Conservation (phyloP, 1,284 basidiomycete species). For the Sporisorium graminicola region DNA sequence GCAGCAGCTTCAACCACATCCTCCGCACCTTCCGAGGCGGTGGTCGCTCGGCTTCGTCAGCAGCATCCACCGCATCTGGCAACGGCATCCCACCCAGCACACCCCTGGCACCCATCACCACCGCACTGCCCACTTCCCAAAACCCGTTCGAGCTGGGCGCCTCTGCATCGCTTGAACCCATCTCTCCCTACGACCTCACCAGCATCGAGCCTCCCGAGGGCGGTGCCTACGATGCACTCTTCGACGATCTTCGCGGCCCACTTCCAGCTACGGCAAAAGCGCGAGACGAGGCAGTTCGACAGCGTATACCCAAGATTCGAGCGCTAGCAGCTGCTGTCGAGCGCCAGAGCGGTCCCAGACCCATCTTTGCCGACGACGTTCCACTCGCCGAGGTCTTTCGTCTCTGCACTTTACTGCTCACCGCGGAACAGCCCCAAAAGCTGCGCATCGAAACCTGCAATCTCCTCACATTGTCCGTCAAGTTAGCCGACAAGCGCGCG, state of each 20-base stretch:
- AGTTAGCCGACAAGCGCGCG: conserved; percentile 53
- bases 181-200: conserved; percentile 41
- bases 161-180: conserved; percentile 30
- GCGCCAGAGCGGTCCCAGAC: conserved; percentile 37
- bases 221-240: conserved; percentile 32
- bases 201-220: conserved; percentile 34
- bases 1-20: conserved; percentile 46
- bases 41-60: conserved; percentile 23
- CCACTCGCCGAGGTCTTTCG: conserved; percentile 55
- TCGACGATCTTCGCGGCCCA: conserved; percentile 43
- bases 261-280: conserved; percentile 41
- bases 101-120: conserved; percentile 45
- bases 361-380: conserved; percentile 40
- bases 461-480: conserved; percentile 48
- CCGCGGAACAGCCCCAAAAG: conserved; percentile 44
- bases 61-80: conserved; percentile 17
- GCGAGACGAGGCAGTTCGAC: conserved; percentile 39
- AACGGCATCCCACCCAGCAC: conserved; percentile 36
- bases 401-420: conserved; percentile 52
- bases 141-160: conserved; percentile 20
- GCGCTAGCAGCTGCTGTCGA: conserved; percentile 48
- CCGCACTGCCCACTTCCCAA: conserved; percentile 26
- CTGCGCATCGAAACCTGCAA: conserved; percentile 53
- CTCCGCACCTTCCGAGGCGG: conserved; percentile 43
- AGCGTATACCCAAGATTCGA: conserved; percentile 45